These are phyloP conservation scores for Ustilago nuda DNA, from an alignment of 1,284 basidiomycete genomes.

Conservation along the genomic window DNA sequence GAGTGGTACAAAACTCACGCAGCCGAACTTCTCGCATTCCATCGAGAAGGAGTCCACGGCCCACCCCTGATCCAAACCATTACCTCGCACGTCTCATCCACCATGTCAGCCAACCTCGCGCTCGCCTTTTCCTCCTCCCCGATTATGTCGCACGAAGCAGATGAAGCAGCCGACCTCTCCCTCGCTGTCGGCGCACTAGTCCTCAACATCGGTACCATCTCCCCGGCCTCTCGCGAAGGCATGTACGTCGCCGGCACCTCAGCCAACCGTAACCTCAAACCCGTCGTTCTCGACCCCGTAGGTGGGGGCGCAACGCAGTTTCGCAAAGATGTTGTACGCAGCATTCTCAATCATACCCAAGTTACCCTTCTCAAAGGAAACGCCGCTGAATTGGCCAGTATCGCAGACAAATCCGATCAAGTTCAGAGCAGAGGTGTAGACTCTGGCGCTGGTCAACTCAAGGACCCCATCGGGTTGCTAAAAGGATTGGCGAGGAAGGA, in stretches of 20 bases:
- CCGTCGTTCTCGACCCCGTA: constrained; percentile 92
- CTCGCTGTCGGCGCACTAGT: constrained; percentile 79
- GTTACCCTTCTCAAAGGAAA: constrained; percentile 95
- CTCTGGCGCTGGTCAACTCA: constrained; percentile 80
- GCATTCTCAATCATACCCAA: constrained; percentile 85
- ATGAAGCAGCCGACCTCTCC: constrained; percentile 85
- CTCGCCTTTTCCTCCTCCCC: constrained; percentile 89
- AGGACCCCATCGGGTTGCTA: constrained; percentile 80
- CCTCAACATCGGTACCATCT: constrained; percentile 90
- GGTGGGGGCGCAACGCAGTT: constrained; percentile 87
- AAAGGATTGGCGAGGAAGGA: constrained; percentile 79
- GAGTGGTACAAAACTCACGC: constrained; percentile 28
- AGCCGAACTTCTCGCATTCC: constrained; percentile 35
- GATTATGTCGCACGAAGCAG: constrained; percentile 79
- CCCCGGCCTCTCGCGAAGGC: constrained; percentile 74
- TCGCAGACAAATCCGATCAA: constrained; percentile 76
- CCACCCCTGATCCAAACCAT: constrained; percentile 74
- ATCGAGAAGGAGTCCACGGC: constrained; percentile 36
- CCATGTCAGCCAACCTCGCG: constrained; percentile 90
- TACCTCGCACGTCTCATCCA: constrained; percentile 89
- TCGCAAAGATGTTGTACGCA: constrained; percentile 76
- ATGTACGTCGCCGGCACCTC: constrained; percentile 82
- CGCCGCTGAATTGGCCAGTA: constrained; percentile 85
- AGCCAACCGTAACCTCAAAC: constrained; percentile 69
- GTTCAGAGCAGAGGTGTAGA: constrained; percentile 89